A percentile compares a stretch with the other conserved stretches of the same genome.
phyloP scores from a whole-genome alignment of 2,329 filamentous ascomycete species.

The Orbilia brochopaga region DNA sequence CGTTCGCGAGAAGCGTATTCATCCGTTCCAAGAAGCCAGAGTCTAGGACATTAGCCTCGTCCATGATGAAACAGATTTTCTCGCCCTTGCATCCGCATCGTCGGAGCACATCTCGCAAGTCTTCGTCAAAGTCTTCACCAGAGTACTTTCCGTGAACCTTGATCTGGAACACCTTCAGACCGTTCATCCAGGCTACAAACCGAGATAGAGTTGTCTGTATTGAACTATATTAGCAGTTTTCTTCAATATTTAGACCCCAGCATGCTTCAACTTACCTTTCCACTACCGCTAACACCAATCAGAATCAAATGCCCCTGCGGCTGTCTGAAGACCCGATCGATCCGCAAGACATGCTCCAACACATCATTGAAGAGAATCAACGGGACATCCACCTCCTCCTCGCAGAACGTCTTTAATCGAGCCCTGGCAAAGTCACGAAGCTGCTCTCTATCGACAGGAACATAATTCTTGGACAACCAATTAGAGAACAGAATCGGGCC shows the following conservation, averaged over 20 bases:
- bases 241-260: neutral
- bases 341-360: slow-evolving; percentile 94
- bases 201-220: slow-evolving; percentile 84
- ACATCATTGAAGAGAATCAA: slow-evolving; percentile 99
- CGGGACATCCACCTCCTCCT: slow-evolving; percentile 98
- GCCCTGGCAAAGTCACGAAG: slow-evolving; percentile 97
- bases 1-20: slow-evolving; percentile 98
- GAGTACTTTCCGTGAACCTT: slow-evolving; percentile 99
- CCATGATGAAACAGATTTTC: slow-evolving; percentile 99
- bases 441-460: slow-evolving; percentile 93
- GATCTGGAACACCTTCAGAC: slow-evolving; percentile 98
- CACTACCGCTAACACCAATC: slow-evolving; percentile 96
- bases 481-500: slow-evolving; percentile 98
- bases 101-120: slow-evolving; percentile 89
- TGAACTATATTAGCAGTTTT: slow-evolving; percentile 5
- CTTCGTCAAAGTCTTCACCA: slow-evolving; percentile 97
- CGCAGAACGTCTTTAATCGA: slow-evolving; percentile 95
- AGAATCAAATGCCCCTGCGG: slow-evolving; percentile 97
- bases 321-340: slow-evolving; percentile 97
- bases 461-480: slow-evolving; percentile 98
- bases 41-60: slow-evolving; percentile 97
- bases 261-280: slow-evolving; percentile 65
- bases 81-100: slow-evolving; percentile 96
- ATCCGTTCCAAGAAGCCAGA: slow-evolving; percentile 98
- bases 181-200: slow-evolving; percentile 99